phyloP scores from a whole-genome alignment of 2,329 filamentous ascomycete genomes.

The Basipetospora chlamydospora region DNA sequence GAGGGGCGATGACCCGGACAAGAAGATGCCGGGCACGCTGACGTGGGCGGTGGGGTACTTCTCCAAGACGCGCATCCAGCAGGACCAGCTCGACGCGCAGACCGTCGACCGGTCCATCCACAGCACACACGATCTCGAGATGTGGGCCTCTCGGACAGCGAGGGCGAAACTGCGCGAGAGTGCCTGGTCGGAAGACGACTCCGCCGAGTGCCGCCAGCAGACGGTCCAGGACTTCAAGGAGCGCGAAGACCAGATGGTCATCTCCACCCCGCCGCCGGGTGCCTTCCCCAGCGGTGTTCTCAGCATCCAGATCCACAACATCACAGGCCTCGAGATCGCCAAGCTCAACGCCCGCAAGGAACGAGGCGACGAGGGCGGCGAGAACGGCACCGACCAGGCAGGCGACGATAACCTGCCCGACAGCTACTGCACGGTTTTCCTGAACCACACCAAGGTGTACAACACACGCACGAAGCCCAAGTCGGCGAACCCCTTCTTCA shows the following conservation, averaged over 20 bases:
- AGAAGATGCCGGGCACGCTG: conserved; percentile 75
- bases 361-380: conserved; percentile 67
- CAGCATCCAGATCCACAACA: conserved; percentile 79
- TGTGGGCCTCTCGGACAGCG: conserved; percentile 53
- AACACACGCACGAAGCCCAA: conserved; percentile 91
- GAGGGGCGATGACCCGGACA: conserved; percentile 15
- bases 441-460: conserved; percentile 82
- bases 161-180: conserved; percentile 15
- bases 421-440: conserved; percentile 82
- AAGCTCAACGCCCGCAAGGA: conserved; percentile 68
- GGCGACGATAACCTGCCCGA: conserved; percentile 66
- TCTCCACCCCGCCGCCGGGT: conserved; percentile 86
- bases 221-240: conserved; percentile 7
- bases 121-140: conserved; percentile 64
- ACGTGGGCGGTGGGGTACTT: conserved; percentile 97
- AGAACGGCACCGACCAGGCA: conserved; percentile 86
- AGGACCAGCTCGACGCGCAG: conserved; percentile 64
- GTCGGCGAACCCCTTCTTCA: conserved; percentile 91
- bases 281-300: conserved; percentile 87
- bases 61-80: conserved; percentile 74
- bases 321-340: conserved; percentile 84
- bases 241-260: conserved; percentile 13
- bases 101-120: conserved; percentile 60
- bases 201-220: background rate
- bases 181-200: background rate